These are phyloP conservation scores for Cutaneotrichosporon sp. DNA, from an alignment of 1,284 basidiomycete species.

Conservation along the genomic window DNA sequence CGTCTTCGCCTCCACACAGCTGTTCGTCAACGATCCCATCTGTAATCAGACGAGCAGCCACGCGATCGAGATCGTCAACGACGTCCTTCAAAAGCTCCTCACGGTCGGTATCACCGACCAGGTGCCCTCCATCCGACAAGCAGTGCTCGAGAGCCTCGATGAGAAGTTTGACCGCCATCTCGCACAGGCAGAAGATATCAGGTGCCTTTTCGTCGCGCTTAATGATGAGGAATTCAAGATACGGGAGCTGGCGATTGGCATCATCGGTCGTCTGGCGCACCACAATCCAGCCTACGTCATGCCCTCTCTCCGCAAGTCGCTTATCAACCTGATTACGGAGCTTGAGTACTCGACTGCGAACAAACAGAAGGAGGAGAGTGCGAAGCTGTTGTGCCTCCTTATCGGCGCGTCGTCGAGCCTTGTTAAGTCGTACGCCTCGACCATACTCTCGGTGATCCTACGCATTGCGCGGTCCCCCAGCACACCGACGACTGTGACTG, in stretches of 20 bases:
- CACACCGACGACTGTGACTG: constrained; percentile 77
- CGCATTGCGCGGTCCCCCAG: constrained; percentile 73
- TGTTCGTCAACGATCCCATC: constrained; percentile 93
- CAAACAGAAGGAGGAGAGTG: constrained; percentile 80
- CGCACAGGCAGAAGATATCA: constrained; percentile 97
- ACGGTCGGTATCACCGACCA: constrained; percentile 98
- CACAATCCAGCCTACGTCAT: constrained; percentile 99
- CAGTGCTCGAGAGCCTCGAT: constrained; percentile 81
- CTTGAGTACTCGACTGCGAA: constrained; percentile 92
- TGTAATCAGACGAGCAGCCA: constrained; percentile 94
- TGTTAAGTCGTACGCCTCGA: constrained; percentile 95
- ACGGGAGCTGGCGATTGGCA: constrained; percentile 78
- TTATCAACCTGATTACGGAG: constrained; percentile 95
- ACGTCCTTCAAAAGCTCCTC: constrained; percentile 93
- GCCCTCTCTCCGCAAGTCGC: constrained; percentile 90
- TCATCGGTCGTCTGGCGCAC: constrained; percentile 90
- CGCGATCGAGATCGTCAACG: constrained; percentile 95
- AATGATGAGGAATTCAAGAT: constrained; percentile 97
- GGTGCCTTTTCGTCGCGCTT: constrained; percentile 92
- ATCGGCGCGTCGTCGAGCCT: constrained; percentile 87
- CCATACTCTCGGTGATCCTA: constrained; percentile 87
- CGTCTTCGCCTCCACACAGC: constrained; percentile 83
- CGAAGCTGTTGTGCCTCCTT: constrained; percentile 76
- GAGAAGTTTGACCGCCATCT: constrained; percentile 96
- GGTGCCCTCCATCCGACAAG: constrained; percentile 66